Base-by-base conservation (phyloP, 1,139 yeast species). In the Suhomyces yuchorum region DNA sequence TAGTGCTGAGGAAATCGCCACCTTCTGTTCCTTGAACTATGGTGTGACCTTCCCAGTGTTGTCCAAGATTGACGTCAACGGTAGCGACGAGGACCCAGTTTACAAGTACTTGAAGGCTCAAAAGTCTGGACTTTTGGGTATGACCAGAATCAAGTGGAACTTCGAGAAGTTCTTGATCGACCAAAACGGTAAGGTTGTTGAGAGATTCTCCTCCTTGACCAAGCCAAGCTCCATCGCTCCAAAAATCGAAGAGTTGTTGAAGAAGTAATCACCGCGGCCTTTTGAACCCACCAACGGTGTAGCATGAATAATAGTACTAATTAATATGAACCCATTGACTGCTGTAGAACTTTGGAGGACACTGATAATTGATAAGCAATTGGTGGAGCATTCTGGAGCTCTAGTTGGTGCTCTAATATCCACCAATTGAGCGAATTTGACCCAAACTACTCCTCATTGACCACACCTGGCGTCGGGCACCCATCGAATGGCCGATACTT, bases 31-130 rank as follows among this genome's bases (percentile, higher is more conserved):
- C 22, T 70, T 70, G 56, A 75, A 75, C 63, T 63, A 57, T 44
- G 68, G 68, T 17, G 97, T 92, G 41, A 75, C 88, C 24, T 93
- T 93, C 84, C 97, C 97, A 38, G 80, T 93, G 40, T 74, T 93
- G 80, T 77, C 82, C 65, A 93, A 92, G 76, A 67, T 91, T 51
- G 92, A 92, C 32, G 99, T 93, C 57, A 93, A 93, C 65, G 99
- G 99, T 44, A 70, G 77, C 57, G 70, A 82, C 37, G 84, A 89
- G 32, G 93, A 87, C 62, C 90, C 95, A 20, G 92, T 93, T 36
- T 93, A 82, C 73, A 73, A 80, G 58, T 92, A 64, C 73, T 79
- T 93, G 66, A 93, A 93, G 75, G 54, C 63, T 20, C 65, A 74
- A 55, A 75, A 75, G 57, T 61, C 72, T 32, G 79, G 79, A 3